phyloP scores from a whole-genome alignment of 2,329 filamentous ascomycete species.

The Aspergillus novoparasiticus region DNA sequence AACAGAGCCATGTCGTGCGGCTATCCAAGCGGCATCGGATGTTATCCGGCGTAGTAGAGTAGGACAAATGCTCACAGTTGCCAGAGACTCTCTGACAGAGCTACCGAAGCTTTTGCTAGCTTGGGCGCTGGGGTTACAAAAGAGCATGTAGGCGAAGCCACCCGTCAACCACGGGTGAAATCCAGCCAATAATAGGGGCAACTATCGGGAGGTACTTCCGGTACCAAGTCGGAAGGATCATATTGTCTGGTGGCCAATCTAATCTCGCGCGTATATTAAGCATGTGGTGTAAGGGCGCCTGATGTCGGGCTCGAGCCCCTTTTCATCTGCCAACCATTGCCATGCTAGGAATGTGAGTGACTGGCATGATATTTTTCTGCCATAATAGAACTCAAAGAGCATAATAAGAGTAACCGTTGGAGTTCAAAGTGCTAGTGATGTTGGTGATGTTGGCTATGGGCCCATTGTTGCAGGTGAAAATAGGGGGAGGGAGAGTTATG shows the following conservation, averaged over 20 bases:
- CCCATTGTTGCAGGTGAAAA: not conserved
- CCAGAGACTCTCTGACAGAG: not conserved
- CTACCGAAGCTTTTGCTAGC: not conserved
- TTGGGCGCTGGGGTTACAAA: not conserved
- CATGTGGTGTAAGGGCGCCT: not conserved
- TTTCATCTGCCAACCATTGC: not conserved
- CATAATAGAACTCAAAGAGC: not conserved
- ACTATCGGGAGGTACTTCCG: not conserved
- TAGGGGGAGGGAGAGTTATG: too few relatives aligned
- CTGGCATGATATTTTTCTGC: not conserved
- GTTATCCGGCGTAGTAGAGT: not conserved
- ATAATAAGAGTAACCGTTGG: not conserved
- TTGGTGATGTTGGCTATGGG: not conserved
- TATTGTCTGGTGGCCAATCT: not conserved
- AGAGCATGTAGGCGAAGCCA: not conserved
- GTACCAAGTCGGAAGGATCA: not conserved
- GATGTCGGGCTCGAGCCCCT: not conserved
- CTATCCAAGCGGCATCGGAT: not conserved
- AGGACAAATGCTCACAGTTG: not conserved
- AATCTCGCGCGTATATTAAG: not conserved
- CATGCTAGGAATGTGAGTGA: too few relatives aligned
- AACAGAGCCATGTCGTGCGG: not conserved
- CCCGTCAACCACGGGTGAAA: not conserved
- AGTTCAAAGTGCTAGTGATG: not conserved
- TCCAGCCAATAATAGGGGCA: not conserved